Conservation (phyloP, 2,329 filamentous ascomycete species). For the Beauveria sp. region DNA sequence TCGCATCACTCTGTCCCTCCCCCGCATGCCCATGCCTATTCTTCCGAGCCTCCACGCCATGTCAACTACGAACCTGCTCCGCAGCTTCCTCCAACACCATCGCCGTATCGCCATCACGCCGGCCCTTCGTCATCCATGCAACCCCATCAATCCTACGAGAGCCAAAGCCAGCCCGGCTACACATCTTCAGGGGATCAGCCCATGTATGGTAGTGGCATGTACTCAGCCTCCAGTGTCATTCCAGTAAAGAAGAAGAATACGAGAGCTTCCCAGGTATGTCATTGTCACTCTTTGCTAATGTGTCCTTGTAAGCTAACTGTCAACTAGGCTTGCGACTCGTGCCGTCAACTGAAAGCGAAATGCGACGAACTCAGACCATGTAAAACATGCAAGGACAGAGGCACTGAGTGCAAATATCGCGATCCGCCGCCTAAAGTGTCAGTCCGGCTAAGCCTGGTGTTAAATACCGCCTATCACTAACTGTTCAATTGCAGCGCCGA, state of each 20-base stretch:
- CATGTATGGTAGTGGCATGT: conserved; percentile 32
- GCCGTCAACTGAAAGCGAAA: conserved; percentile 80
- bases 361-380: conserved; percentile 81
- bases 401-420: conserved; percentile 75
- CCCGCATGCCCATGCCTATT: conserved; percentile 24
- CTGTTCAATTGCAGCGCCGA: conserved; percentile 38
- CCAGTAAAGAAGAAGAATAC: conserved; percentile 53
- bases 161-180: conserved; percentile 23
- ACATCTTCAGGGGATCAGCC: conserved; percentile 25
- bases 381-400: conserved; percentile 84
- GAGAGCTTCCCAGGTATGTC: conserved; percentile 52
- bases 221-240: conserved; percentile 31
- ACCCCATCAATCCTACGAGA: conserved; percentile 32
- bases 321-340: conserved; percentile 80
- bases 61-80: conserved; percentile 45
- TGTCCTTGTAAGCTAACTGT: background rate
- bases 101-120: conserved; percentile 35
- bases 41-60: conserved; percentile 42
- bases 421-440: conserved; percentile 90
- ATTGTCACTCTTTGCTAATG: conserved; percentile 3
- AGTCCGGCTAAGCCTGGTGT: conserved; percentile 24
- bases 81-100: conserved; percentile 37
- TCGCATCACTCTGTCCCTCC: conserved; percentile 22
- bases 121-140: conserved; percentile 31
- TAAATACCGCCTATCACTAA: conserved; percentile 6